These are phyloP conservation scores for Trifolium dubium DNA, from an alignment of 306 rosid genomes.

Conservation along the genomic window DNA sequence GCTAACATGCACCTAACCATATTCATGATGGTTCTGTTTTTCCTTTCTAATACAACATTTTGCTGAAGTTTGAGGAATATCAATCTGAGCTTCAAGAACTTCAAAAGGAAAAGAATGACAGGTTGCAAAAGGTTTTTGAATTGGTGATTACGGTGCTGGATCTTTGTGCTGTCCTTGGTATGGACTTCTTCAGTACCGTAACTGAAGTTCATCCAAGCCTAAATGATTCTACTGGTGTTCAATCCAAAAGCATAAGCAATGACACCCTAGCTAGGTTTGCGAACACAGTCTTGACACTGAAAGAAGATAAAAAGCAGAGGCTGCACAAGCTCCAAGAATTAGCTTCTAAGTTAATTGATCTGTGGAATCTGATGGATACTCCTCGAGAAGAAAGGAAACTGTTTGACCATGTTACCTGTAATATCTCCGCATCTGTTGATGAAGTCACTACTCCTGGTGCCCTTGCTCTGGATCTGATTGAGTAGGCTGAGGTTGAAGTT, in stretches of 20 bases:
- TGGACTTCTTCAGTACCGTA: slow-evolving; percentile 93
- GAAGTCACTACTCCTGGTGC: slow-evolving; percentile 98
- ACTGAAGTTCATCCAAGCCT: slow-evolving; percentile 99
- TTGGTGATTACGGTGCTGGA: slow-evolving; percentile 89
- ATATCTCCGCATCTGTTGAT: slow-evolving; percentile 93
- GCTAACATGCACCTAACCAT: no score
- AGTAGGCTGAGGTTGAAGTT: slow-evolving; percentile 98
- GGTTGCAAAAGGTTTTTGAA: slow-evolving; percentile 86
- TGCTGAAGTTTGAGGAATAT: slow-evolving; percentile 77
- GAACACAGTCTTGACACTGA: slow-evolving; percentile 70
- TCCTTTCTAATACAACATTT: no score
- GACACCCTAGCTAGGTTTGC: slow-evolving; percentile 88
- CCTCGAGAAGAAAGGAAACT: slow-evolving; percentile 81
- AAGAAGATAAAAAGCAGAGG: slow-evolving; percentile 85
- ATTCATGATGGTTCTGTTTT: no score
- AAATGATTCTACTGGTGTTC: slow-evolving; percentile 85
- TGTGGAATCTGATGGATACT: slow-evolving; percentile 99
- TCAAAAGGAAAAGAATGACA: slow-evolving; percentile 92
- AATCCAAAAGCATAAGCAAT: slow-evolving; percentile 94
- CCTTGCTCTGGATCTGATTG: slow-evolving; percentile 91
- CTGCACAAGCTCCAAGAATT: slow-evolving; percentile 92
- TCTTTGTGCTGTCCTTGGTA: slow-evolving; percentile 95
- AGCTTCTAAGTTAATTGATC: slow-evolving; percentile 86
- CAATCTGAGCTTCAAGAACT: slow-evolving; percentile 90
- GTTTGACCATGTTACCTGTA: slow-evolving; percentile 95